These are phyloP conservation scores for Ceratocystis eucalypticola DNA, from an alignment of 2,329 filamentous ascomycete species.

Conservation along the genomic window DNA sequence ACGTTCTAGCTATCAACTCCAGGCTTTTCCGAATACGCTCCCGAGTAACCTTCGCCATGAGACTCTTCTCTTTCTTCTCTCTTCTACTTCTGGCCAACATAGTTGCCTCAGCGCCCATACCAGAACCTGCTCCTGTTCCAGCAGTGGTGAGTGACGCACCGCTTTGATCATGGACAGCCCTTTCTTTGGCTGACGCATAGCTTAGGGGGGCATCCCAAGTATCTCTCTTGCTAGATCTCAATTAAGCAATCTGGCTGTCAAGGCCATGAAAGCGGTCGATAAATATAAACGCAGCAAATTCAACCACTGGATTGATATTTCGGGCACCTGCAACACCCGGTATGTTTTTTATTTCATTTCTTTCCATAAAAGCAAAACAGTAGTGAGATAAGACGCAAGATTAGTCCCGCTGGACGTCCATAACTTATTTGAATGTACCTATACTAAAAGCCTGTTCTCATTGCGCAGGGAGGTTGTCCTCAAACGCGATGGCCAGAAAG, in stretches of 20 bases:
- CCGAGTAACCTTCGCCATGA: conserved; percentile 23
- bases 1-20: not conserved
- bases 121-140: conserved; percentile 24
- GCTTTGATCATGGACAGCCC: not conserved
- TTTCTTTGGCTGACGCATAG: not conserved
- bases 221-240: conserved; percentile 41
- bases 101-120: conserved; percentile 23
- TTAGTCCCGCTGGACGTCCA: not conserved
- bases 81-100: conserved; percentile 23
- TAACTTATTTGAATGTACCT: not conserved
- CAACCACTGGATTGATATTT: conserved; percentile 55
- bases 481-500: conserved; percentile 55
- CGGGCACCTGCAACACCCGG: conserved; percentile 56
- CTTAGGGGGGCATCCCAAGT: conserved; percentile 48
- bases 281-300: conserved; percentile 55
- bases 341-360: conserved; percentile 22
- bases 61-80: conserved; percentile 23
- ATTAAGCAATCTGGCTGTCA: conserved; percentile 46
- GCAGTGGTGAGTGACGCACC: conserved; percentile 11
- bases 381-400: not conserved
- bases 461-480: conserved; percentile 48
- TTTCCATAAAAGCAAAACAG: no score
- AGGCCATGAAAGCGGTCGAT: conserved; percentile 38
- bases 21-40: not conserved
- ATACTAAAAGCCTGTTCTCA: not conserved